Evolutionary conservation across 495 filamentous ascomycete species (phyloP).

Genomic region (Penicillium subrubescens): DNA sequence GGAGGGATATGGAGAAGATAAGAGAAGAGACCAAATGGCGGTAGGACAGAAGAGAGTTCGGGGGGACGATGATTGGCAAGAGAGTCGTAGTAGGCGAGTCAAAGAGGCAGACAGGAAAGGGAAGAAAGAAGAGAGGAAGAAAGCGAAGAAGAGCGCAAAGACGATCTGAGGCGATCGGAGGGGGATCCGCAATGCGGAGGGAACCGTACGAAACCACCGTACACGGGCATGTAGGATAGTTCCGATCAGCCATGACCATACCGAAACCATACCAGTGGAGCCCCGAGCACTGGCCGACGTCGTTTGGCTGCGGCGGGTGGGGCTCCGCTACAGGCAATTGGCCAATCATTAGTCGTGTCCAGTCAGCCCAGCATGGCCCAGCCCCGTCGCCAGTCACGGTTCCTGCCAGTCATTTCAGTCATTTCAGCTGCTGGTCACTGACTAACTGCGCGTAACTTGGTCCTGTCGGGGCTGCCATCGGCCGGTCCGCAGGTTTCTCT

Average conservation of each 20-base stretch:
- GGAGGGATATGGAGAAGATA: background rate
- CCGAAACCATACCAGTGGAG: constrained; percentile 10
- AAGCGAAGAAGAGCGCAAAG: constrained; percentile 20
- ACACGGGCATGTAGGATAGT: constrained; percentile 5
- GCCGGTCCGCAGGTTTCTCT: background rate
- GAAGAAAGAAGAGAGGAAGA: constrained; percentile 12
- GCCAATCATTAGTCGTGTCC: constrained; percentile 13
- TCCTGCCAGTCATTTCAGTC: background rate
- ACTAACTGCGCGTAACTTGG: too few species aligned
- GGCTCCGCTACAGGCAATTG: constrained; percentile 21
- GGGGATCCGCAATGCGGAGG: constrained; percentile 37
- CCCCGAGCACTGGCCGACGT: constrained; percentile 7
- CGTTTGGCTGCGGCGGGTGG: constrained; percentile 19
- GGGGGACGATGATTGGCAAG: constrained; percentile 14
- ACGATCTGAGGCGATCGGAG: constrained; percentile 34
- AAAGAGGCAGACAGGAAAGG: constrained; percentile 5
- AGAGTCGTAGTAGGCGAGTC: constrained; percentile 4
- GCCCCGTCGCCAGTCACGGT: background rate
- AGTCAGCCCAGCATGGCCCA: constrained; percentile 2
- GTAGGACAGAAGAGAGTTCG: constrained; percentile 11
- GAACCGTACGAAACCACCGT: constrained; percentile 32
- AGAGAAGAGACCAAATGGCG: constrained; percentile 4
- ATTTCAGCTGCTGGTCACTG: background rate
- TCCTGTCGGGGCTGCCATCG: background rate
- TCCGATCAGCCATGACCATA: constrained; percentile 20